Evolutionary conservation across 2,329 filamentous ascomycete species (phyloP).

Genomic region (Trichoderma arundinaceum): DNA sequence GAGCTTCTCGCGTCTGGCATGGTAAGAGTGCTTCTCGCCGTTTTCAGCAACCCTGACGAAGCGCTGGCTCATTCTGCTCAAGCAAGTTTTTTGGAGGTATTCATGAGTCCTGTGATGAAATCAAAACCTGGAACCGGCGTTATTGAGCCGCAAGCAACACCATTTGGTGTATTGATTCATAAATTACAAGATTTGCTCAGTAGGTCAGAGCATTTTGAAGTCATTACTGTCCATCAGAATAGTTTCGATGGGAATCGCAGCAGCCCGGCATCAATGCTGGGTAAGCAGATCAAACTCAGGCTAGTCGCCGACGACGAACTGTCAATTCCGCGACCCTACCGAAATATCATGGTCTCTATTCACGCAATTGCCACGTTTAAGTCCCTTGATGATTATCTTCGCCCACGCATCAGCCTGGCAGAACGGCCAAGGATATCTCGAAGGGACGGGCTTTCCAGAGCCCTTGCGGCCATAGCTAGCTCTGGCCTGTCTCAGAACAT

Average conservation of each 20-base stretch:
- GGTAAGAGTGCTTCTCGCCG: slow-evolving; percentile 79
- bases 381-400: slow-evolving; percentile 91
- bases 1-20: slow-evolving; percentile 91
- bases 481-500: slow-evolving; percentile 64
- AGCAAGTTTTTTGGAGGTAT: slow-evolving; percentile 85
- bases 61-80: slow-evolving; percentile 69
- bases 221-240: slow-evolving; percentile 93
- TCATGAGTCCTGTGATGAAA: slow-evolving; percentile 79
- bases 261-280: slow-evolving; percentile 93
- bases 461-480: slow-evolving; percentile 78
- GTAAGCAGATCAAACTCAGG: slow-evolving; percentile 90
- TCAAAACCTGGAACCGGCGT: slow-evolving; percentile 68
- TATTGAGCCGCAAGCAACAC: slow-evolving; percentile 73
- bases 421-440: slow-evolving; percentile 69
- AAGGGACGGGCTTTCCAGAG: slow-evolving; percentile 68
- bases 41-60: slow-evolving; percentile 76
- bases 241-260: slow-evolving; percentile 87
- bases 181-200: slow-evolving; percentile 96
- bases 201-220: slow-evolving; percentile 96
- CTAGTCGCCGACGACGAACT: slow-evolving; percentile 89
- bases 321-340: slow-evolving; percentile 83
- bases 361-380: slow-evolving; percentile 99
- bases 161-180: slow-evolving; percentile 88
- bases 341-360: slow-evolving; percentile 97
- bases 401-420: slow-evolving; percentile 82